phyloP scores from a whole-genome alignment of 352 stramenopile species.

The Phytophthora fragariae region DNA sequence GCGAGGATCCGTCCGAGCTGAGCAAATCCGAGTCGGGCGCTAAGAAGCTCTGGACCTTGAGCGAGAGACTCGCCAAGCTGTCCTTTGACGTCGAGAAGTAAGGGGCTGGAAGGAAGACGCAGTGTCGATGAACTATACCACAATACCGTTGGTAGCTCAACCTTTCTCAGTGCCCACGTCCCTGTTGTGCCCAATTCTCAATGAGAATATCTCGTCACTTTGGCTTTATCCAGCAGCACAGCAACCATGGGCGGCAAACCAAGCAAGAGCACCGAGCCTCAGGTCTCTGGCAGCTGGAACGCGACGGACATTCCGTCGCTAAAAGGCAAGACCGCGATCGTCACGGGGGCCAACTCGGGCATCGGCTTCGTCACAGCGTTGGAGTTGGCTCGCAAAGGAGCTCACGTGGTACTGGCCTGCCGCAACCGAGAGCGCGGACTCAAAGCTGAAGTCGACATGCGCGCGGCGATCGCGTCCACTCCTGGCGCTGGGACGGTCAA shows the following conservation, averaged over 20 bases:
- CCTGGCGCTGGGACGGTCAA: slow-evolving; percentile 29
- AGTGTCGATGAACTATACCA: no score
- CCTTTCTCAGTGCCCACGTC: no score
- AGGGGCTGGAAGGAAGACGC: neutral
- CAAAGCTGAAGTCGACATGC: neutral
- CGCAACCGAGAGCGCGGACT: slow-evolving; percentile 10
- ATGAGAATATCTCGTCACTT: no score
- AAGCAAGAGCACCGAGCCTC: neutral
- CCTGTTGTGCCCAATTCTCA: no score
- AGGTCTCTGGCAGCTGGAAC: neutral
- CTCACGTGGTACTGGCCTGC: slow-evolving; percentile 47
- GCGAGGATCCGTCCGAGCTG: slow-evolving; percentile 39
- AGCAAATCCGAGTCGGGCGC: slow-evolving; percentile 38
- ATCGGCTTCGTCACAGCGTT: slow-evolving; percentile 40
- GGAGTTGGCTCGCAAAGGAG: slow-evolving; percentile 34
- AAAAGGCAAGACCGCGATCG: slow-evolving; percentile 5
- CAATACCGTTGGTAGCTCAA: no score
- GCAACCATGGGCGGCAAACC: neutral
- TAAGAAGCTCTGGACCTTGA: slow-evolving; percentile 48
- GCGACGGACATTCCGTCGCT: neutral
- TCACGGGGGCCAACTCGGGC: slow-evolving; percentile 27
- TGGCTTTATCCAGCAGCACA: no score
- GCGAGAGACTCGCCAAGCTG: slow-evolving; percentile 40
- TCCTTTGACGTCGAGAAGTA: slow-evolving; percentile 33
- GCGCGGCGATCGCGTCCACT: neutral